Evolutionary conservation across 1,284 basidiomycete genomes (phyloP).

Genomic region (Agaricales sp.): DNA sequence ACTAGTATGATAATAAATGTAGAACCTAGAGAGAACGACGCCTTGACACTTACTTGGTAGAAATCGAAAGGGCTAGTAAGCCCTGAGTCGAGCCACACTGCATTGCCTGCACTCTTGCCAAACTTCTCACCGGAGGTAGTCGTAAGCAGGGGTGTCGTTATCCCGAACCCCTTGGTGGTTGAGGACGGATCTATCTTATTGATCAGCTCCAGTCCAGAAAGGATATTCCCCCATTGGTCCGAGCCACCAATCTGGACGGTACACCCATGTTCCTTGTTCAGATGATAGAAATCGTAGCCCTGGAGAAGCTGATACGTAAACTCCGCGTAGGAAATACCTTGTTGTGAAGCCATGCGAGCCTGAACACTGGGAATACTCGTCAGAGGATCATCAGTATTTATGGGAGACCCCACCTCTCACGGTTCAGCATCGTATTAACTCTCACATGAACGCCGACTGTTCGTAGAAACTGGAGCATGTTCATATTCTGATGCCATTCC

Average conservation of each 20-base stretch:
- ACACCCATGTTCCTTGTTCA: constrained; percentile 64
- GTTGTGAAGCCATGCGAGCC: constrained; percentile 66
- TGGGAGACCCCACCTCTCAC: constrained; percentile 64
- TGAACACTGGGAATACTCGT: constrained; percentile 62
- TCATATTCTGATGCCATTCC: constrained; percentile 70
- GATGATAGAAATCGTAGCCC: constrained; percentile 87
- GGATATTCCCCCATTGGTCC: constrained; percentile 99
- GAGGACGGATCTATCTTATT: constrained; percentile 31
- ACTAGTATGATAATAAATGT: constrained; percentile 4
- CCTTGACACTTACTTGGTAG: constrained; percentile 60
- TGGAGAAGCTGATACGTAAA: constrained; percentile 97
- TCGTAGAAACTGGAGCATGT: constrained; percentile 79
- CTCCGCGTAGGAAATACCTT: constrained; percentile 93
- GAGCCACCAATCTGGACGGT: constrained; percentile 91
- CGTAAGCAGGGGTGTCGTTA: constrained; percentile 92
- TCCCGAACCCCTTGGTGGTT: constrained; percentile 52
- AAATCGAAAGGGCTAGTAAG: constrained; percentile 84
- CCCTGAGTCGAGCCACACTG: constrained; percentile 76
- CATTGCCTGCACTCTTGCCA: constrained; percentile 95
- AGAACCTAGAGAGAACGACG: neutral
- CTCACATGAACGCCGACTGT: constrained; percentile 75
- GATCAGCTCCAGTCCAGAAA: constrained; percentile 87
- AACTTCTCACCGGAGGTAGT: constrained; percentile 90
- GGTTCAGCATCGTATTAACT: constrained; percentile 83
- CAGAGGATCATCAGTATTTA: no score